Evolutionary conservation across 1,139 yeast species (phyloP).

Genomic region (Yamadazyma sp.): DNA sequence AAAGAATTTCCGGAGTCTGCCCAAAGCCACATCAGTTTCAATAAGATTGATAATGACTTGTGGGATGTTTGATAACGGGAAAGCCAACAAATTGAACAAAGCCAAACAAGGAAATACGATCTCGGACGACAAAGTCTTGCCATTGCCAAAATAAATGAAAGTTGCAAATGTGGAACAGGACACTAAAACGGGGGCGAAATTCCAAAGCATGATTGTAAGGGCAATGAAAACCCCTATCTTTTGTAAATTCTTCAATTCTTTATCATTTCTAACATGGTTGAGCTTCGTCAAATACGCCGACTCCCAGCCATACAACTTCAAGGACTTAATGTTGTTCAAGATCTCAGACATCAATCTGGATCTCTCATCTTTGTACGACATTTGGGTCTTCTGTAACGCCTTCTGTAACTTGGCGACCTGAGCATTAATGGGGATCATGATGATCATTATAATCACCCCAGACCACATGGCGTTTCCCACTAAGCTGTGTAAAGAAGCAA

Average conservation of each 20-base stretch:
- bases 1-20: slow-evolving; percentile 73
- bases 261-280: slow-evolving; percentile 80
- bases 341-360: slow-evolving; percentile 76
- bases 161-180: slow-evolving; percentile 89
- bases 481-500: slow-evolving; percentile 69
- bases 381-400: slow-evolving; percentile 62
- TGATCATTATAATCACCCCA: slow-evolving; percentile 79
- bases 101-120: slow-evolving; percentile 94
- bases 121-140: slow-evolving; percentile 79
- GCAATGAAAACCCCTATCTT: slow-evolving; percentile 80
- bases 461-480: slow-evolving; percentile 97
- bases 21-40: slow-evolving; percentile 87
- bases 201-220: slow-evolving; percentile 74
- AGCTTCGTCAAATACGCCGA: slow-evolving; percentile 73
- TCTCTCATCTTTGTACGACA: slow-evolving; percentile 48
- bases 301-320: slow-evolving; percentile 96
- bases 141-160: slow-evolving; percentile 62
- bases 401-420: slow-evolving; percentile 72
- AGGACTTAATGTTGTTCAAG: slow-evolving; percentile 84
- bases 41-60: slow-evolving; percentile 83
- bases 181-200: slow-evolving; percentile 86
- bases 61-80: slow-evolving; percentile 94
- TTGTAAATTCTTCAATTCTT: slow-evolving; percentile 77
- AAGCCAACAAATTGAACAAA: slow-evolving; percentile 76
- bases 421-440: slow-evolving; percentile 86